Conservation (phyloP, 2,329 filamentous ascomycete genomes). For the Teratosphaeria viscida region DNA sequence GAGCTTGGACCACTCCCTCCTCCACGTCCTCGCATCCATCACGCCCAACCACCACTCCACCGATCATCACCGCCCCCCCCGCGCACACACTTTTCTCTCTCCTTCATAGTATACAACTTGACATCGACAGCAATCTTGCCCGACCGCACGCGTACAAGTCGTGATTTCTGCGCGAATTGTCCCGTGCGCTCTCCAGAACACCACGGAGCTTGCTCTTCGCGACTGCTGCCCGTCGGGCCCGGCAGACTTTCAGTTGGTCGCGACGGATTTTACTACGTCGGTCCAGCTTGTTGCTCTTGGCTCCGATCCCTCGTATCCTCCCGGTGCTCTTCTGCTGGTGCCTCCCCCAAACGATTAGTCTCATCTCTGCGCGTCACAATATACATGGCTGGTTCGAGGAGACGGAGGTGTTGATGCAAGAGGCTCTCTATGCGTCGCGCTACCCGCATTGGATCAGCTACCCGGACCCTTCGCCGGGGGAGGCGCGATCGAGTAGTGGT, state of each 20-base stretch:
- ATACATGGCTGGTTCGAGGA: neutral
- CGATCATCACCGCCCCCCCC: neutral
- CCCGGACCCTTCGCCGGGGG: conserved; percentile 19
- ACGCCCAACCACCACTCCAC: neutral
- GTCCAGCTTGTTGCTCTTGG: neutral
- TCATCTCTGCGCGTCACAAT: neutral
- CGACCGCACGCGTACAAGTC: neutral
- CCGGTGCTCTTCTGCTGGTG: neutral
- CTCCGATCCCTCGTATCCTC: neutral
- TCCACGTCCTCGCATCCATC: neutral
- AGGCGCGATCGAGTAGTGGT: conserved; percentile 7
- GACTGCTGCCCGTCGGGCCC: neutral
- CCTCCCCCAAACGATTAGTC: neutral
- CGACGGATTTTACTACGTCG: neutral
- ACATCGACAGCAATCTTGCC: neutral
- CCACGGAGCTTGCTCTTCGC: neutral
- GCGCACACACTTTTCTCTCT: neutral
- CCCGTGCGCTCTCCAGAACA: neutral
- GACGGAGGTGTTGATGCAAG: conserved; percentile 1
- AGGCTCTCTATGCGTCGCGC: conserved; percentile 20
- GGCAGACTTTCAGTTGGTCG: neutral
- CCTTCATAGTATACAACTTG: neutral
- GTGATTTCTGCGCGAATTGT: neutral
- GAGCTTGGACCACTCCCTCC: neutral
- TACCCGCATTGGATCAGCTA: conserved; percentile 14